A percentile compares a stretch with the other conserved stretches of the same genome.
These are phyloP conservation scores for Trametes villosa DNA, from an alignment of 768 basidiomycete species.

Conservation along the genomic window DNA sequence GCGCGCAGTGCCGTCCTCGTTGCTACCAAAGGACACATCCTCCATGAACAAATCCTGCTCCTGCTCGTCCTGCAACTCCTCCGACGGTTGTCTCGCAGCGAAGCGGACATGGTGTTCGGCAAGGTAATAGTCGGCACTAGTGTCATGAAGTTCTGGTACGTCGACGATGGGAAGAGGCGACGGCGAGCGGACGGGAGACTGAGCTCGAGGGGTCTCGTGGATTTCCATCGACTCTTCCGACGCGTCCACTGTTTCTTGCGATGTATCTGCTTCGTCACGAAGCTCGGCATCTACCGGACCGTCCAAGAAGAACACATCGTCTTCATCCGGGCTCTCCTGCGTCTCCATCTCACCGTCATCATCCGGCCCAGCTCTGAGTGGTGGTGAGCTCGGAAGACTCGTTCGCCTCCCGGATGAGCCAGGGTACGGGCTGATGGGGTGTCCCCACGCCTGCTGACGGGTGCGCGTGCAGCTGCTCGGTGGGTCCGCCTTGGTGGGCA, in stretches of 20 bases:
- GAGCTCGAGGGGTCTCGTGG: neutral
- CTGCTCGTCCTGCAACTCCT: neutral
- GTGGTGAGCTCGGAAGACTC: conserved; percentile 13
- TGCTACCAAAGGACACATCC: conserved; percentile 25
- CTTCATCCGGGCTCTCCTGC: conserved; percentile 11
- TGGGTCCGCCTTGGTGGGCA: conserved; percentile 69
- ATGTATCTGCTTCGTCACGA: neutral
- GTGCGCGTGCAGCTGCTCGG: conserved; percentile 57
- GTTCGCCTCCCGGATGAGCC: neutral
- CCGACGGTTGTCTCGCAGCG: conserved; percentile 26
- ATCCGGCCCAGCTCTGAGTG: conserved; percentile 11
- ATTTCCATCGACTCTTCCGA: neutral
- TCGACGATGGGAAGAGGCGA: conserved; percentile 21
- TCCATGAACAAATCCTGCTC: conserved; percentile 14
- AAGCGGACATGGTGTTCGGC: conserved; percentile 13
- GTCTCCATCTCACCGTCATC: conserved; percentile 14
- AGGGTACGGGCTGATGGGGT: conserved; percentile 73
- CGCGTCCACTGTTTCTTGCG: neutral
- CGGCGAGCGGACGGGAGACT: conserved; percentile 9
- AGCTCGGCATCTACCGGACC: neutral
- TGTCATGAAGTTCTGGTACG: conserved; percentile 60
- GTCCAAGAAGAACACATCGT: conserved; percentile 24
- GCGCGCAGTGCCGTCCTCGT: neutral
- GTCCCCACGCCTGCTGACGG: conserved; percentile 64
- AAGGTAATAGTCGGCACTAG: conserved; percentile 48